Percentiles rank a stretch among this genome's conserved stretches.
Evolutionary conservation across 352 stramenopile species (phyloP).

Genomic region (Phytophthora pinifolia): DNA sequence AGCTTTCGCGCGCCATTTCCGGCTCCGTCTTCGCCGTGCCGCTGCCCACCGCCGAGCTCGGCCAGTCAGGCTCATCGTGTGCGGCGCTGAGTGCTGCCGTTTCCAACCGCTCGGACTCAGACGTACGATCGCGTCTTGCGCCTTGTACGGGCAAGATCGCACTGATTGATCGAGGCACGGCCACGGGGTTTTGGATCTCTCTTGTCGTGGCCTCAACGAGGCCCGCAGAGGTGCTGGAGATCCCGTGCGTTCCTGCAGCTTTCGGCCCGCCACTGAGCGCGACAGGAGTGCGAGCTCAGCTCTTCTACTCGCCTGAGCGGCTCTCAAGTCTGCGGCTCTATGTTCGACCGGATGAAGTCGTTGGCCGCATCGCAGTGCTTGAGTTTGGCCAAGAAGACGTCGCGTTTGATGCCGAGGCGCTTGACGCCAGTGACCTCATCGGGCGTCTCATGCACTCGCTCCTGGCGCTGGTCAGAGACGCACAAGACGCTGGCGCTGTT

Average conservation of each 20-base stretch:
- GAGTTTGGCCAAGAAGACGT: slow-evolving; percentile 70
- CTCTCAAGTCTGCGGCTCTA: slow-evolving; percentile 58
- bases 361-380: slow-evolving; percentile 65
- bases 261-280: slow-evolving; percentile 51
- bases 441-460: slow-evolving; percentile 62
- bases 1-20: slow-evolving; percentile 42
- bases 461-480: slow-evolving; percentile 74
- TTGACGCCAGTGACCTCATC: slow-evolving; percentile 66
- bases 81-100: slow-evolving; percentile 37
- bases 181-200: slow-evolving; percentile 60
- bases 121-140: slow-evolving; percentile 44
- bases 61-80: slow-evolving; percentile 8
- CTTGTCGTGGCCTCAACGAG: slow-evolving; percentile 27
- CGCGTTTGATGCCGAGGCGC: slow-evolving; percentile 43
- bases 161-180: slow-evolving; percentile 55
- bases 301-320: slow-evolving; percentile 75
- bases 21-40: slow-evolving; percentile 32
- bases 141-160: slow-evolving; percentile 53
- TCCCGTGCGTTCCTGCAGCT: slow-evolving; percentile 54
- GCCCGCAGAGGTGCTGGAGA: slow-evolving; percentile 41
- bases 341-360: slow-evolving; percentile 65
- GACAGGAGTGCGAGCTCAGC: slow-evolving; percentile 34
- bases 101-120: slow-evolving; percentile 47
- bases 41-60: slow-evolving; percentile 17
- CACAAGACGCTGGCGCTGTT: slow-evolving; percentile 54